These are phyloP conservation scores for Cylindrotheca closterium DNA, from an alignment of 108 stramenopile species.

Conservation along the genomic window DNA sequence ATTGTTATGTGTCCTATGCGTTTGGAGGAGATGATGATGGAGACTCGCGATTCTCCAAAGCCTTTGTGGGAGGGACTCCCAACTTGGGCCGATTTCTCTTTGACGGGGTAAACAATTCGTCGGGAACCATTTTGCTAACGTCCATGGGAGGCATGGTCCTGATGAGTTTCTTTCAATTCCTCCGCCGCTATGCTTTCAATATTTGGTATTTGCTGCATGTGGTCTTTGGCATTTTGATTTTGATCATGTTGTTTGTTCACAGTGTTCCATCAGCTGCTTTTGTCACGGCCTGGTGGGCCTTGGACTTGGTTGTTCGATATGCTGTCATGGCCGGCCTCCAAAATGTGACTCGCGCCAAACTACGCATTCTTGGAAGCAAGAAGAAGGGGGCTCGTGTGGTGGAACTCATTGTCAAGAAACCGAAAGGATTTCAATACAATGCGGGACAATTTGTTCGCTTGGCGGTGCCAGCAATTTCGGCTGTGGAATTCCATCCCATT, in stretches of 20 bases:
- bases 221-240: constrained; percentile 13
- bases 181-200: constrained; percentile 33
- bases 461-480: constrained; percentile 16
- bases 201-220: constrained; percentile 40
- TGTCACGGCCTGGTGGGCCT: constrained; percentile 19
- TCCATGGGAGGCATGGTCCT: constrained; percentile 22
- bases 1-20: constrained; percentile 37
- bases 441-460: constrained; percentile 52
- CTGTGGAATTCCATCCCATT: constrained; percentile 47
- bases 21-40: constrained; percentile 7
- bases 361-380: constrained; percentile 20
- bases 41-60: neutral
- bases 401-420: constrained; percentile 37
- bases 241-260: constrained; percentile 30
- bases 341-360: constrained; percentile 24
- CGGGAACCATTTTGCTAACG: constrained; percentile 25
- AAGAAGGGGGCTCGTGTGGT: too few species aligned
- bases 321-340: constrained; percentile 33
- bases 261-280: constrained; percentile 17
- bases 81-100: neutral
- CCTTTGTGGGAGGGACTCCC: neutral
- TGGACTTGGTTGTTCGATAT: constrained; percentile 35
- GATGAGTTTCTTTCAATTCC: constrained; percentile 21
- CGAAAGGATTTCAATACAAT: constrained; percentile 38
- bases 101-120: neutral